Evolutionary conservation across 768 basidiomycete genomes (phyloP).

Genomic region (Mycena indigotica): DNA sequence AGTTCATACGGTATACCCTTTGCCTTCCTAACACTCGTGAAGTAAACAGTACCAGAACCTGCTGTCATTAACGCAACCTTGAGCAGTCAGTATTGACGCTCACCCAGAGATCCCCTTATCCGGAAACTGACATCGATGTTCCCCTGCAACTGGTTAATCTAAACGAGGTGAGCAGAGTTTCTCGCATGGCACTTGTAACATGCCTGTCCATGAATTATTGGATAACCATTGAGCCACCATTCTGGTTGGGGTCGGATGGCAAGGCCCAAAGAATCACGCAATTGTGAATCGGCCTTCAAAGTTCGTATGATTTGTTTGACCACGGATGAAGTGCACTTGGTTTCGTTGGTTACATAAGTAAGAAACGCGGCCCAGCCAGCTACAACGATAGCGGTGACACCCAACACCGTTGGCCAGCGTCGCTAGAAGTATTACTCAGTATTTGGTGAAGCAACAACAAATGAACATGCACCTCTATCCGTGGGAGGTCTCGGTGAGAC

Average conservation of each 20-base stretch:
- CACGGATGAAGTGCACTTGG: slow-evolving; percentile 75
- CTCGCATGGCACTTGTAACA: slow-evolving; percentile 28
- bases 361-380: slow-evolving; percentile 71
- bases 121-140: slow-evolving; percentile 79
- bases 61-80: not conserved
- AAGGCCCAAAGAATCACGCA: slow-evolving; percentile 62
- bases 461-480: slow-evolving; percentile 19
- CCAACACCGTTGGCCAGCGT: slow-evolving; percentile 62
- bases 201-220: slow-evolving; percentile 69
- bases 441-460: too few relatives aligned
- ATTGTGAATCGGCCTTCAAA: slow-evolving; percentile 51
- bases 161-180: not conserved
- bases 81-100: slow-evolving; percentile 15
- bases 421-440: too few relatives aligned
- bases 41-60: slow-evolving; percentile 80
- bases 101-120: slow-evolving; percentile 71
- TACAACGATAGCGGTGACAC: slow-evolving; percentile 52
- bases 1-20: slow-evolving; percentile 73
- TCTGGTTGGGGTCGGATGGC: slow-evolving; percentile 65
- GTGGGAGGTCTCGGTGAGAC: slow-evolving; percentile 12
- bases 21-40: slow-evolving; percentile 77
- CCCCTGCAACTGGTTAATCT: slow-evolving; percentile 77
- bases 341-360: slow-evolving; percentile 72
- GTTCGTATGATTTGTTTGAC: slow-evolving; percentile 66
- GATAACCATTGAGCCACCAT: slow-evolving; percentile 80